These are phyloP conservation scores for Diaporthe nobilis DNA, from an alignment of 2,329 filamentous ascomycete species.

Conservation along the genomic window DNA sequence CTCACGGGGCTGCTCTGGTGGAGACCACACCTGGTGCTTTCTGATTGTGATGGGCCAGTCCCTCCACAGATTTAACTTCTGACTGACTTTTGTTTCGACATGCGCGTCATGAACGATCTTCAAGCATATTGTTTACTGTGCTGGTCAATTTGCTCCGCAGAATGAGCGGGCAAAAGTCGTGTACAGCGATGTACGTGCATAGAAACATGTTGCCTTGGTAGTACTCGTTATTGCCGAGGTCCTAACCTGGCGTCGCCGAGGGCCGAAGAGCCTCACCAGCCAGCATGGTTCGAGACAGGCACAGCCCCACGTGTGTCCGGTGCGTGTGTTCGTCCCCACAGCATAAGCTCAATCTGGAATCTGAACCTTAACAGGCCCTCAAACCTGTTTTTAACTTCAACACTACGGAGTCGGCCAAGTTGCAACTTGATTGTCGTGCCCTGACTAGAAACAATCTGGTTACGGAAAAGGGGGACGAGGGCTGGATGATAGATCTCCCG, in stretches of 20 bases:
- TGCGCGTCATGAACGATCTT: neutral
- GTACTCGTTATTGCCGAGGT: constrained; percentile 7
- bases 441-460: neutral
- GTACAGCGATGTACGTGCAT: neutral
- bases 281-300: neutral
- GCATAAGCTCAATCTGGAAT: constrained; percentile 5
- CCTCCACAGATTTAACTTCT: neutral
- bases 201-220: neutral
- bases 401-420: neutral
- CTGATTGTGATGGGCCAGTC: neutral
- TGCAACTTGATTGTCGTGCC: constrained; percentile 17
- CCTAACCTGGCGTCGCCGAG: neutral
- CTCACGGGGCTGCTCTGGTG: neutral
- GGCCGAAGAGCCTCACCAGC: constrained; percentile 8
- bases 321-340: constrained; percentile 7
- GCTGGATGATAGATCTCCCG: constrained; percentile 18
- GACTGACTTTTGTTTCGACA: neutral
- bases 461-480: neutral
- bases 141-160: neutral
- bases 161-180: too few species aligned
- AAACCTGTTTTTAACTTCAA: neutral
- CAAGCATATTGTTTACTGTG: neutral
- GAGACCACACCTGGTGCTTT: neutral
- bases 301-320: constrained; percentile 14
- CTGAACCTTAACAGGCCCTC: neutral